Conservation (phyloP, 139 green algal genomes). For the Tetradesmus obliquus region DNA sequence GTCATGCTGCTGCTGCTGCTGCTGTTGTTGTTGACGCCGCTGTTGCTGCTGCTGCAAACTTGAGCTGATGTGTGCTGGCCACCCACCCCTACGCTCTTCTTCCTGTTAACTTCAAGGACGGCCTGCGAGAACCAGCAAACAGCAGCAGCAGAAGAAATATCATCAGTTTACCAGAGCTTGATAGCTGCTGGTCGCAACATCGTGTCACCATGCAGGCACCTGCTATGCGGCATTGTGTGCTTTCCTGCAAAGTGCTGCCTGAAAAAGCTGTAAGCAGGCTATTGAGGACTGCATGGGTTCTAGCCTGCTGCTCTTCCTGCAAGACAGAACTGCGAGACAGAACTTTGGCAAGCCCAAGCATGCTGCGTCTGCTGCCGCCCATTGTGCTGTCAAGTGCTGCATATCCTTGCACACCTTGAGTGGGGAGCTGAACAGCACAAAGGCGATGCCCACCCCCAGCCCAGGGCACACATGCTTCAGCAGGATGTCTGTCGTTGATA, state of each 20-base stretch:
- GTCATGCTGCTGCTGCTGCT: neutral
- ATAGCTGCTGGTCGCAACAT: too few relatives aligned
- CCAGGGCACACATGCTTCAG: constrained; percentile 41
- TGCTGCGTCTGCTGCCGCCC: too few relatives aligned
- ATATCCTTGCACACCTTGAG: neutral
- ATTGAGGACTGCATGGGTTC: too few relatives aligned
- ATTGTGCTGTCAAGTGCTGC: too few relatives aligned
- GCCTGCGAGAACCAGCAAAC: neutral
- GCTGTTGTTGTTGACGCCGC: neutral
- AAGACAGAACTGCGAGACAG: too few relatives aligned
- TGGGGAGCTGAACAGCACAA: constrained; percentile 39
- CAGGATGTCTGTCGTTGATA: constrained; percentile 2
- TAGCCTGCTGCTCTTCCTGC: too few relatives aligned
- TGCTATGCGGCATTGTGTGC: too few relatives aligned
- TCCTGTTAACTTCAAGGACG: constrained; percentile 27
- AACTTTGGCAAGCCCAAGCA: too few relatives aligned
- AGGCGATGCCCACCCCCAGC: constrained; percentile 19
- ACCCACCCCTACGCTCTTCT: constrained; percentile 35
- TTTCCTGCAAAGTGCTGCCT: too few relatives aligned
- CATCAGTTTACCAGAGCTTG: too few relatives aligned
- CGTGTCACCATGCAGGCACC: too few relatives aligned
- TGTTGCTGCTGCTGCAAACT: neutral
- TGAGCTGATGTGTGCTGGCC: neutral
- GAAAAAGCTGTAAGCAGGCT: too few relatives aligned
- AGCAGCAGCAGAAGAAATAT: neutral